Base-by-base conservation (phyloP, 2,329 filamentous ascomycete genomes). In the Cadophora luteo-olivacea region DNA sequence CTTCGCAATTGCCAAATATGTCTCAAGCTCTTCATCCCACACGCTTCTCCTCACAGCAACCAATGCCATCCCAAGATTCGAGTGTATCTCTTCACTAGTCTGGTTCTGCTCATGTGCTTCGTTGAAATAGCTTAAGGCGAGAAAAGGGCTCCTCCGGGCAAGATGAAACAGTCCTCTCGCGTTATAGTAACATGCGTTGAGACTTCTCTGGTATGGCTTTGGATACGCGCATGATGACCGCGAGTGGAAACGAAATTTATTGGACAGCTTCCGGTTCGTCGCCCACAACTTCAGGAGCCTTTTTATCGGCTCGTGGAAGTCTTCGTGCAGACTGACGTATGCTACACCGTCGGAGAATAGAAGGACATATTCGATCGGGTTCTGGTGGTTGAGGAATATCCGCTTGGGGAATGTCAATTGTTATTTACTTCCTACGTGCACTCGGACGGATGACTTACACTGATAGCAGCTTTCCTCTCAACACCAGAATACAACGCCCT, bases 161-260 rank as follows among this genome's bases (percentile, higher is more conserved):
- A 66, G 57, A 32, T 61, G 58, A 9, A 61, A 66, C 1, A 60
- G 16, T 1, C 64, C 64, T 32, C 64, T 32, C 7, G 41, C 55
- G 36, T 60, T 61, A 48, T 61, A 66, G 22, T 66, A 66, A 25
- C 36, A 61, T 22, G 64, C 64, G 33, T 66, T 61, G 9, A 52
- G 57, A 14, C 12, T 3, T 48, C 38, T 29, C 33, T 66, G 64
- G 32, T 29, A 38, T 12, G n/a, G n/a, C 8, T 61, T 33, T 9
- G 55, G 36, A 48, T 33, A 57, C 4, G 8, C 49, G 25, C 45
- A 54, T 12, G 64, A 45, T 4, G 57, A 41, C 19, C 22, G 33
- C 11, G 38, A 19, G n/a, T 54, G n/a, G 16, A 64, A 24, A 16
- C 25, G 4, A n/a, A 64, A 64, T 22, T 45, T 64, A 6, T 41